Evolutionary conservation across 164 flowering plant species (phyloP), one percentile per base, ranked within the genome.

Genomic region (Malania oleifera): DNA sequence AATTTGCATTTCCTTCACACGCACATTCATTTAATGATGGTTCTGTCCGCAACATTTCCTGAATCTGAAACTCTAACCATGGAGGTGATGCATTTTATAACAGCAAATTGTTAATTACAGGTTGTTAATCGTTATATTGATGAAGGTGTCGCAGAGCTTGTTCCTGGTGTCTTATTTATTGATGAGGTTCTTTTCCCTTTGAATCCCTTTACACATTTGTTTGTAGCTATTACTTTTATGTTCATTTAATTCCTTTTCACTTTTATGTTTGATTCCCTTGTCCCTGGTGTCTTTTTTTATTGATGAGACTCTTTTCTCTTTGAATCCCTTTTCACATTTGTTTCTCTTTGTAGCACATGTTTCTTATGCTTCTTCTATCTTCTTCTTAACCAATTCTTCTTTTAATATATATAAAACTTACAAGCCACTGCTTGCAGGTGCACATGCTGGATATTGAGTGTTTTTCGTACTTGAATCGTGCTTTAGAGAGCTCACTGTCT

Each of bases 101-200:
- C 17, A 17, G 49, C 6, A 20, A 17, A 20, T 13, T 22, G 25
- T 29, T 50, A 5, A 52, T 61, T 68, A 17, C 84, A 89, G 96
- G 93, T 92, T 69, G 98, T 92, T 38, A 87, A 90, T 60, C 80
- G 87, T 5, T 87, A 83, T 57, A 85, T 86, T 63, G 97, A 93
- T 72, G 95, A 92, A 61, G 97, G 98, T 52, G 78, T 82, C 31
- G 97, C 99, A 39, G 99, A 93, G 79, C 96, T 90, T 63, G 96
- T 93, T n/a, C 99, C 97, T 56, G 97, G 96, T 37, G 99, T 93
- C 55, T 73, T 93, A 40, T 93, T 91, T 65, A 86, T 93, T 52
- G 84, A 77, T 57, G 84, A 80, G 77, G 84, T 80, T 14, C 35
- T 66, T 60, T 60, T 57, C 48, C 54, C 37, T 27, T 62, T 20